Base-by-base conservation (phyloP, 2,329 filamentous ascomycete species). In the Xylariales sp. region DNA sequence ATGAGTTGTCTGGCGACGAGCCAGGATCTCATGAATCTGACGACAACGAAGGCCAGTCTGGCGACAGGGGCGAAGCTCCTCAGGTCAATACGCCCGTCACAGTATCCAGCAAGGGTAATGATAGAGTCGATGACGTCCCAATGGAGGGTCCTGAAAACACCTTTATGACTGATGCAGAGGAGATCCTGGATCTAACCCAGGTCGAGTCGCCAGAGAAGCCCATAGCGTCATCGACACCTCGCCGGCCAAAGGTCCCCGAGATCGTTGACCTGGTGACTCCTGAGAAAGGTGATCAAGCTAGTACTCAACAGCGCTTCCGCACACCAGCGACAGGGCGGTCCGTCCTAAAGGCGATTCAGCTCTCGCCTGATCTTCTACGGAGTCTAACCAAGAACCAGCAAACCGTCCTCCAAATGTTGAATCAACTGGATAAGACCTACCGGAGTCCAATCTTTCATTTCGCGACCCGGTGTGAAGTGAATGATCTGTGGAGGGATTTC, bases 121-220 rank as follows among this genome's bases (percentile, higher is more conserved):
- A n/a, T n/a, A n/a, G n/a, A n/a, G n/a, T n/a, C n/a, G n/a, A n/a
- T n/a, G n/a, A n/a, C n/a, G n/a, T n/a, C n/a, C n/a, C n/a, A n/a
- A n/a, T n/a, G n/a, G n/a, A n/a, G n/a, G n/a, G n/a, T n/a, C n/a
- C n/a, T n/a, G n/a, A n/a, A n/a, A n/a, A n/a, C n/a, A n/a, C n/a
- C n/a, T n/a, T n/a, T n/a, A n/a, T n/a, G n/a, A n/a, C n/a, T n/a
- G n/a, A 22, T 7, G 38, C 12, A 11, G 27, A 37, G 9, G 40
- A 38, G 6, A 9, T 31, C 7, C 34, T 31, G 28, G 34, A 42
- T 19, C 40, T 37, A 6, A 38, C 40, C n/a, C 33, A 38, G 25
- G n/a, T 25, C n/a, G 16, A 21, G 9, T 7, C 11, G 11, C 22
- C 31, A 18, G 18, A 12, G 15, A 20, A 19, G 31, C 24, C 24